These are phyloP conservation scores for Capsicum chinense DNA, from an alignment of 257 asterid genomes.

Conservation along the genomic window DNA sequence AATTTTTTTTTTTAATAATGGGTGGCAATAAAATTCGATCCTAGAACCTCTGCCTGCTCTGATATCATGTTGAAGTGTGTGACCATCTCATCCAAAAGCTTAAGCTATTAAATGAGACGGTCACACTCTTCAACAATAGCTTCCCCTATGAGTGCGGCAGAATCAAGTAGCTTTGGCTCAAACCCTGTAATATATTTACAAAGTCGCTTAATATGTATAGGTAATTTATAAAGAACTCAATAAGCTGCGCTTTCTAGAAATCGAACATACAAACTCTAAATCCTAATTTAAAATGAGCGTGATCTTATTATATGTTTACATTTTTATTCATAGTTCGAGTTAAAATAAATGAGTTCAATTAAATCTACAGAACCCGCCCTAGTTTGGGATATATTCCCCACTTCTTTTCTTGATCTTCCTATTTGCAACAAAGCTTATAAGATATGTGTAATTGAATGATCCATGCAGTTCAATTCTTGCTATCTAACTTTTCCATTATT, in stretches of 20 bases:
- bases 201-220: neutral
- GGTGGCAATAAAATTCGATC: too few relatives aligned
- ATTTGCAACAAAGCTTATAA: neutral
- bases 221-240: too few relatives aligned
- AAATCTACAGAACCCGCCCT: neutral
- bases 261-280: neutral
- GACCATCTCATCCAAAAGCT: too few relatives aligned
- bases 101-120: too few relatives aligned
- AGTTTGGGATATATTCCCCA: neutral
- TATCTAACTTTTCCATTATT: neutral
- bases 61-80: too few relatives aligned
- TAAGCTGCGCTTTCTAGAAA: neutral
- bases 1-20: too few relatives aligned
- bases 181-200: too few relatives aligned
- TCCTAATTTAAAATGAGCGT: too few relatives aligned
- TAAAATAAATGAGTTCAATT: neutral
- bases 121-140: too few relatives aligned
- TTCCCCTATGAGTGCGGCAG: too few relatives aligned
- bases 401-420: neutral
- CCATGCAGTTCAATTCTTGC: neutral
- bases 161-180: neutral
- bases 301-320: neutral
- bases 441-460: neutral
- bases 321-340: neutral
- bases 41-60: too few relatives aligned